Percentiles rank a stretch among this genome's conserved stretches.
Evolutionary conservation across 2,329 filamentous ascomycete genomes (phyloP).

Genomic region (Aspergillus proliferans): DNA sequence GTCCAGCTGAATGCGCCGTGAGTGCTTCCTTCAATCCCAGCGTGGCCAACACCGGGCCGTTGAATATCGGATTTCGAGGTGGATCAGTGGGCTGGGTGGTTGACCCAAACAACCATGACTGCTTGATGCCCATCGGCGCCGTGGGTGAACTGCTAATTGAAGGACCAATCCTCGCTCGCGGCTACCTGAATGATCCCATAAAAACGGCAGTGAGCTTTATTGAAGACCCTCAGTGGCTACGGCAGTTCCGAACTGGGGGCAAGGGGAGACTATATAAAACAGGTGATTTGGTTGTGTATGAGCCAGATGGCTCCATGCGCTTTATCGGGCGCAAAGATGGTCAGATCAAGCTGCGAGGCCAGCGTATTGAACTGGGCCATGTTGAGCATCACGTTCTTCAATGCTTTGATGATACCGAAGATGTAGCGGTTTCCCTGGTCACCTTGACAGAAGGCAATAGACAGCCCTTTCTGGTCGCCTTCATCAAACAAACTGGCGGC

Average conservation of each 20-base stretch:
- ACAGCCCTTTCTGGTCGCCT: neutral
- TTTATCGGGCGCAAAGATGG: neutral
- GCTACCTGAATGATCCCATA: conserved; percentile 20
- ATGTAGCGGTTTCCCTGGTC: neutral
- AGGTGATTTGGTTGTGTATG: neutral
- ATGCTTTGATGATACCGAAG: neutral
- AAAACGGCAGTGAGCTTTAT: conserved; percentile 10
- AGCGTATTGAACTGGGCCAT: neutral
- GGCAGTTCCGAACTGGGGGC: neutral
- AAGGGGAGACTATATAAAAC: neutral
- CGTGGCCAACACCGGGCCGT: no score
- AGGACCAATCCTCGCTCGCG: conserved; percentile 24
- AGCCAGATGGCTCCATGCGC: neutral
- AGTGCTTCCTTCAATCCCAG: no score
- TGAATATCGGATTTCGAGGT: no score
- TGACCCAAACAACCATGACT: conserved; percentile 2
- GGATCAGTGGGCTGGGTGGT: conserved; percentile 6
- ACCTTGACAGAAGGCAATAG: neutral
- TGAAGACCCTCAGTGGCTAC: neutral
- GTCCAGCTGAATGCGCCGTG: no score
- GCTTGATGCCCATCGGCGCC: conserved; percentile 27
- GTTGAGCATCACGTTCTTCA: neutral
- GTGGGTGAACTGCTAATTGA: conserved; percentile 39
- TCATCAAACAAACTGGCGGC: neutral
- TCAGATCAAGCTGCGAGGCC: neutral